phyloP scores from a whole-genome alignment of 106 monocot species.

The Dioscorea dumetorum region DNA sequence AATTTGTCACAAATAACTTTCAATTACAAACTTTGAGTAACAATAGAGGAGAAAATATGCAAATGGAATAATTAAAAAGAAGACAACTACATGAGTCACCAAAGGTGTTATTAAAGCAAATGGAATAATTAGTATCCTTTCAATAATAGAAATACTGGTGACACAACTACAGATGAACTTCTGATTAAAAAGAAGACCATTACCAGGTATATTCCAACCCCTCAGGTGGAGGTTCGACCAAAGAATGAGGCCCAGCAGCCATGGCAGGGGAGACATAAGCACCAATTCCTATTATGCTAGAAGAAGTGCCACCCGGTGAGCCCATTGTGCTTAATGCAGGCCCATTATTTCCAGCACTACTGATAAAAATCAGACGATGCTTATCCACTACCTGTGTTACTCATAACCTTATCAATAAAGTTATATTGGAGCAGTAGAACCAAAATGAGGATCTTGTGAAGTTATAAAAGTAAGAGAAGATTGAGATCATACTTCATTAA shows the following conservation, averaged over 20 bases:
- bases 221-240: constrained; percentile 71
- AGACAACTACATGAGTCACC: no score
- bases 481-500: constrained; percentile 59
- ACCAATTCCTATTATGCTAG: constrained; percentile 94
- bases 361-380: constrained; percentile 74
- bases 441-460: not conserved
- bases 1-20: no score
- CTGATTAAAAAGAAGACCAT: not conserved
- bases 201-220: constrained; percentile 98
- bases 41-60: no score
- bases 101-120: no score
- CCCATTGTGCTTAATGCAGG: constrained; percentile 94
- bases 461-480: not conserved
- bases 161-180: not conserved
- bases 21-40: no score
- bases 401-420: not conserved
- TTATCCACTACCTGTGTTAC: constrained; percentile 73
- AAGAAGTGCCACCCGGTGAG: constrained; percentile 89
- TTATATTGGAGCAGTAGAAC: not conserved
- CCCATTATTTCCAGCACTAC: constrained; percentile 95
- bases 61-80: no score
- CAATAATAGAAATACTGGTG: no score
- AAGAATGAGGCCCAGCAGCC: constrained; percentile 94
- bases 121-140: no score
- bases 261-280: constrained; percentile 97